phyloP scores from a whole-genome alignment of 2,329 filamentous ascomycete species.

The Hortaea werneckii region DNA sequence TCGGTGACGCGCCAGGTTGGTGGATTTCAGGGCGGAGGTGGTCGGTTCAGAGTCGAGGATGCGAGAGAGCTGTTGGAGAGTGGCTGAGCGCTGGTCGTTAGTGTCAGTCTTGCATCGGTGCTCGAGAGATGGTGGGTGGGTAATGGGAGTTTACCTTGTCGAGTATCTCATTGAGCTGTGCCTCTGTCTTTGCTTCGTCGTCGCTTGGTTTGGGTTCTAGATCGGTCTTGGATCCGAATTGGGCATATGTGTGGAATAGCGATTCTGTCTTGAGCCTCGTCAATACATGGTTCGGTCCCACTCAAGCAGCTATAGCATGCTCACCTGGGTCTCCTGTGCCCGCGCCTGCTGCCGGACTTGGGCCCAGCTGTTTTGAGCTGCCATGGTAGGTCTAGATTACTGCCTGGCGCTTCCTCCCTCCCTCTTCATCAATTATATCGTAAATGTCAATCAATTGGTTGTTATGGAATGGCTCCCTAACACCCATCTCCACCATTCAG shows the following conservation, averaged over 20 bases:
- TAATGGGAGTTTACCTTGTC: slow-evolving; percentile 51
- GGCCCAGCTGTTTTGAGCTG: slow-evolving; percentile 54
- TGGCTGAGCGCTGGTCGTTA: slow-evolving; percentile 58
- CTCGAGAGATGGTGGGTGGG: no score
- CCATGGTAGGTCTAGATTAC: background rate
- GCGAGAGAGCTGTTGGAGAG: slow-evolving; percentile 72
- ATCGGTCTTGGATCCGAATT: slow-evolving; percentile 71
- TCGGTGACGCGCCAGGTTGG: slow-evolving; percentile 82
- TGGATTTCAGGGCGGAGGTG: slow-evolving; percentile 90
- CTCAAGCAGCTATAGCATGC: slow-evolving; percentile 12
- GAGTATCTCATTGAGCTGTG: slow-evolving; percentile 72
- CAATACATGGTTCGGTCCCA: slow-evolving; percentile 4
- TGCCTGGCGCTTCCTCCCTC: no score
- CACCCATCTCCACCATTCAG: no score
- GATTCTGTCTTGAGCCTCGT: slow-evolving; percentile 59
- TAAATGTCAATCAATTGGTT: no score
- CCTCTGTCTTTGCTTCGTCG: slow-evolving; percentile 71
- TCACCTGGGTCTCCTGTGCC: slow-evolving; percentile 79
- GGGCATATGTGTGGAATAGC: slow-evolving; percentile 75
- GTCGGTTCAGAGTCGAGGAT: slow-evolving; percentile 90
- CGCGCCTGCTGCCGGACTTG: slow-evolving; percentile 89
- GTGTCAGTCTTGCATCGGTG: background rate
- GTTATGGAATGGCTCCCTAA: no score
- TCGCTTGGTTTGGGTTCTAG: slow-evolving; percentile 75
- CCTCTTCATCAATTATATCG: no score